Percentiles rank a stretch among this genome's conserved stretches.
These are phyloP conservation scores for Colletotrichum lindemuthianum DNA, from an alignment of 2,329 filamentous ascomycete species.

Conservation along the genomic window DNA sequence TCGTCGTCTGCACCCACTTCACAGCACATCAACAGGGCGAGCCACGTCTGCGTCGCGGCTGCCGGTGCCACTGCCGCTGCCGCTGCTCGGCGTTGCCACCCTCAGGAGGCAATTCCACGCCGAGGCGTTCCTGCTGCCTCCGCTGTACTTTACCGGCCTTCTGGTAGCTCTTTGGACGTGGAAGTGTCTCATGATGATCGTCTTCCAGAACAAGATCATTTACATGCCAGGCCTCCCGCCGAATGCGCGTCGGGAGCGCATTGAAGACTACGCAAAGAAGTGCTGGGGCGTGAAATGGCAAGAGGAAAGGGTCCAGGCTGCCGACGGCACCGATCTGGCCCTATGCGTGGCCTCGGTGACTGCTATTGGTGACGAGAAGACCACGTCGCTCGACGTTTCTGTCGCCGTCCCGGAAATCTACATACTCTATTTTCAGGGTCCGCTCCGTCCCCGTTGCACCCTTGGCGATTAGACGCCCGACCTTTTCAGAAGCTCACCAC, in stretches of 20 bases:
- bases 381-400: conserved; percentile 26
- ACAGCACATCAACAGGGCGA: conserved; percentile 24
- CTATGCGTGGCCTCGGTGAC: conserved; percentile 63
- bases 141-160: conserved; percentile 72
- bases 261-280: conserved; percentile 68
- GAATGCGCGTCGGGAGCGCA: conserved; percentile 73
- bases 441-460: conserved; percentile 28
- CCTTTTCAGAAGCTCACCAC: conserved; percentile 18
- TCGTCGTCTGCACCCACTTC: conserved; percentile 14
- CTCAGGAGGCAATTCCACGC: conserved; percentile 46
- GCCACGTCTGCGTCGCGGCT: conserved; percentile 21
- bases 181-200: conserved; percentile 78
- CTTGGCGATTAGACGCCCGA: conserved; percentile 24
- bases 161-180: conserved; percentile 71
- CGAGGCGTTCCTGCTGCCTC: conserved; percentile 66
- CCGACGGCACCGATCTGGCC: conserved; percentile 73
- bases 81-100: conserved; percentile 36
- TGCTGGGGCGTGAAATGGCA: conserved; percentile 74
- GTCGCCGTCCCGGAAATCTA: conserved; percentile 53
- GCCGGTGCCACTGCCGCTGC: conserved; percentile 11
- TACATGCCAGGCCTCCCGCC: conserved; percentile 83
- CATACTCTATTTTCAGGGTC: conserved; percentile 67
- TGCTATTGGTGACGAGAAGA: conserved; percentile 34
- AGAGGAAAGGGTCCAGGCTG: conserved; percentile 68
- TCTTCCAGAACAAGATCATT: conserved; percentile 84